Percentiles rank a stretch among this genome's conserved stretches.
phyloP scores from a whole-genome alignment of 768 basidiomycete genomes.

The Amyloporia xantha region DNA sequence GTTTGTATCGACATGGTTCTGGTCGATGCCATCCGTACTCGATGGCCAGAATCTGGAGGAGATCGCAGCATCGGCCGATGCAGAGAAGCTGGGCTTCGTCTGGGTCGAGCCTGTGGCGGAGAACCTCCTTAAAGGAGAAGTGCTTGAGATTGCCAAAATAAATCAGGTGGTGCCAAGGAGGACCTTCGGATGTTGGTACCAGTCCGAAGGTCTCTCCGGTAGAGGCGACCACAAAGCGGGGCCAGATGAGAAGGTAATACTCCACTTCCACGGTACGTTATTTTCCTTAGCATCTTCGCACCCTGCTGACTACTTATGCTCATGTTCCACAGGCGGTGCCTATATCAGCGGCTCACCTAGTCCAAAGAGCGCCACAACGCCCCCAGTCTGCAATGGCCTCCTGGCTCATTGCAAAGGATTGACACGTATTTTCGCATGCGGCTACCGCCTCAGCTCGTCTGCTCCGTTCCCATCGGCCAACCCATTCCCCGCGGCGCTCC shows the following conservation, averaged over 20 bases:
- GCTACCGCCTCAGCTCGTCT: conserved; percentile 38
- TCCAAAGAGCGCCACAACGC: not conserved
- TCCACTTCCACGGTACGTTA: conserved; percentile 23
- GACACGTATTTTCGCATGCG: conserved; percentile 28
- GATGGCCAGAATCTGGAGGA: not conserved
- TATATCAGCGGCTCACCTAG: not conserved
- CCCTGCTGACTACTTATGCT: not conserved
- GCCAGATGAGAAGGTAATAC: conserved; percentile 29
- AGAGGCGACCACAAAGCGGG: conserved; percentile 17
- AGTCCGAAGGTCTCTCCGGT: conserved; percentile 11
- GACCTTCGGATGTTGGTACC: conserved; percentile 34
- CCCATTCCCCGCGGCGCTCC: conserved; percentile 47
- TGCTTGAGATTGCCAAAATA: conserved; percentile 22
- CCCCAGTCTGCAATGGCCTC: conserved; percentile 12
- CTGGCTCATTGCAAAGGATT: conserved; percentile 2
- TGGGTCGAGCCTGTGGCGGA: conserved; percentile 31
- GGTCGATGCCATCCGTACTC: not conserved
- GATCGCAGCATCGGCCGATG: not conserved
- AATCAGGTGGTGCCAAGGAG: conserved; percentile 22
- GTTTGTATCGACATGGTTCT: not conserved
- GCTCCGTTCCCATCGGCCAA: conserved; percentile 25
- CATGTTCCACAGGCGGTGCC: not conserved
- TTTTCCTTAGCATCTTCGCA: not conserved
- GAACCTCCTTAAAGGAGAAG: conserved; percentile 24
- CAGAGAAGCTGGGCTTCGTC: conserved; percentile 7